A percentile compares a stretch with the other conserved stretches of the same genome.
Evolutionary conservation across 2,329 filamentous ascomycete species (phyloP).

Genomic region (Calonectria ilicicola): DNA sequence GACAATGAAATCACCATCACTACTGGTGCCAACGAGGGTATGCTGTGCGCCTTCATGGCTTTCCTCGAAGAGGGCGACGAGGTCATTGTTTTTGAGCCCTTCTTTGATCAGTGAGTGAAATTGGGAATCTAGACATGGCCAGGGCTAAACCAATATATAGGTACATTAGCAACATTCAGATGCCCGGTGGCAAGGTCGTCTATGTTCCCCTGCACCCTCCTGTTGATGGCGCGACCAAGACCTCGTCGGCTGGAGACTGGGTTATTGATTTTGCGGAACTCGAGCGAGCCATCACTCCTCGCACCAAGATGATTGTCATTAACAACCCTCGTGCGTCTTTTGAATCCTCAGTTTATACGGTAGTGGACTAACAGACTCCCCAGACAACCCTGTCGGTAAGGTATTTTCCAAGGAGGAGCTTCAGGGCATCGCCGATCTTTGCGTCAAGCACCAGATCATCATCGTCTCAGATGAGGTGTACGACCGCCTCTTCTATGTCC

Average conservation of each 20-base stretch:
- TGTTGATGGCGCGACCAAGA: conserved; percentile 79
- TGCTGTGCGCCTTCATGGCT: conserved; percentile 97
- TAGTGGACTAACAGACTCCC: conserved; percentile 20
- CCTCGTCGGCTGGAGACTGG: conserved; percentile 90
- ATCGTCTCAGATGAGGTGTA: conserved; percentile 96
- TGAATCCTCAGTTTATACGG: neutral
- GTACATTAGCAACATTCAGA: conserved; percentile 96
- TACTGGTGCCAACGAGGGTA: conserved; percentile 91
- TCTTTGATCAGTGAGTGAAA: conserved; percentile 85
- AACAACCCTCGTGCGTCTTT: conserved; percentile 72
- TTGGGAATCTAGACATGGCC: neutral
- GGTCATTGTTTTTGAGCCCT: conserved; percentile 97
- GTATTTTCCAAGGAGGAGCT: conserved; percentile 90
- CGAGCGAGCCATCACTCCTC: conserved; percentile 82
- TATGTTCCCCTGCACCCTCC: conserved; percentile 97
- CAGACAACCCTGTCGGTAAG: conserved; percentile 96
- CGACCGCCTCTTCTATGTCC: conserved; percentile 93
- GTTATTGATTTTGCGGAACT: conserved; percentile 86
- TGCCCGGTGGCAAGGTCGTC: conserved; percentile 94
- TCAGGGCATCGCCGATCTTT: conserved; percentile 85
- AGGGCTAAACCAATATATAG: conserved; percentile 31
- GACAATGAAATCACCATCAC: conserved; percentile 96
- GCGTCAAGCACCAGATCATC: conserved; percentile 92
- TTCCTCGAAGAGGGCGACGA: conserved; percentile 96
- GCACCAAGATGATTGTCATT: conserved; percentile 96